Evolutionary conservation across 2,329 filamentous ascomycete species (phyloP), one percentile per base, ranked within the genome.

Genomic region (Alternaria gansuensis): DNA sequence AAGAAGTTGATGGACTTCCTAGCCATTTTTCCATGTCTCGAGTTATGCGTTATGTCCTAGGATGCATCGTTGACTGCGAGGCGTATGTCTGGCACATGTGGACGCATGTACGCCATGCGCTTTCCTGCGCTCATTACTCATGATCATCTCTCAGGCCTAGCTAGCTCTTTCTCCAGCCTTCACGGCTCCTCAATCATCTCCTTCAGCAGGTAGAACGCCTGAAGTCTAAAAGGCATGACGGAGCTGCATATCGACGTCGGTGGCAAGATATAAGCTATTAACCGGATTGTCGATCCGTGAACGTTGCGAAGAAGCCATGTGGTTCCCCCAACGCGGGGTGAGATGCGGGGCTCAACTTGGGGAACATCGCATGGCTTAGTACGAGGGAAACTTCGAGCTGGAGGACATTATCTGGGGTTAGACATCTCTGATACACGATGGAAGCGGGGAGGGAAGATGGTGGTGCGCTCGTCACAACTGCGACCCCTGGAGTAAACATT

Each of bases 281-380:
- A n/a, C 48, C 29, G 34, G 48, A 36, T 29, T 48, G 44, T n/a
- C 40, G 29, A 59, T 55, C 36, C 33, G 31, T 40, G 14, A 37
- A 45, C 28, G 31, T 23, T 57, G 45, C 36, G 41, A 46, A 45
- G 49, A 43, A 46, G 45, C 46, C 39, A 51, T 56, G 49, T 26
- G 4, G 33, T 53, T 59, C 49, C 41, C 44, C 44, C 52, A 59
- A 54, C 23, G 59, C 36, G 59, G 59, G 59, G 56, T 51, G 36
- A 29, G 17, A 48, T 17, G 52, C 43, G 51, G 55, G 59, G 50
- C 37, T 41, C 5, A 3, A 14, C 14, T 39, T 48, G 29, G 33
- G 51, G 11, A 45, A 5, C 24, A 36, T 28, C 9, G 14, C 34
- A 26, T 14, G 14, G 28, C n/a, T 31, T 21, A 23, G 33, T 23